Conservation (phyloP, 768 basidiomycete species). For the Tulasnella sp. region DNA sequence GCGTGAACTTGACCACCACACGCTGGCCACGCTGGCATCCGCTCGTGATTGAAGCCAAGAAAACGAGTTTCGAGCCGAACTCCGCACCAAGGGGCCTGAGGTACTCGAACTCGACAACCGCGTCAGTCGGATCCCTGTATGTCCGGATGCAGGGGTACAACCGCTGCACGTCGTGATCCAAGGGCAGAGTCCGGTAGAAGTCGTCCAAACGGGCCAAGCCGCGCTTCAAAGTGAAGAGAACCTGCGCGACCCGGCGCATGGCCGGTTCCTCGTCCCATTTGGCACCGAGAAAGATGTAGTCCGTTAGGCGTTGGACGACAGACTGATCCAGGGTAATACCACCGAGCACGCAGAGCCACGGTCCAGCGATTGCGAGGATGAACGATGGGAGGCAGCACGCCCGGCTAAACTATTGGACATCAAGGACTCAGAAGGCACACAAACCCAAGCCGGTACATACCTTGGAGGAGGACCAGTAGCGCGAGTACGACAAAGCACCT, state of each 20-base stretch:
- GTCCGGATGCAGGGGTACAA: too few species aligned
- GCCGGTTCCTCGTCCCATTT: not conserved
- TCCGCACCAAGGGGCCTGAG: not conserved
- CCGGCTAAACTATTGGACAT: slow-evolving; percentile 2
- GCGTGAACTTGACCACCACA: not conserved
- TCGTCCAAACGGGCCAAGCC: not conserved
- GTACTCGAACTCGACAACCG: not conserved
- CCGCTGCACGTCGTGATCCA: too few species aligned
- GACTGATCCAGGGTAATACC: slow-evolving; percentile 23
- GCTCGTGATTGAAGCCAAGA: not conserved
- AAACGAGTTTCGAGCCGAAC: not conserved
- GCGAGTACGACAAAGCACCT: slow-evolving; percentile 1
- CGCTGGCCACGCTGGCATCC: too few species aligned
- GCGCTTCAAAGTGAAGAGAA: not conserved
- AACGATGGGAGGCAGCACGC: slow-evolving; percentile 27
- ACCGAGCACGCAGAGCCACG: slow-evolving; percentile 28
- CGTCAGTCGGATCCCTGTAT: not conserved
- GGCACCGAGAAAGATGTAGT: too few species aligned
- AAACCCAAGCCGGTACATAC: not conserved
- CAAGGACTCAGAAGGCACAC: not conserved
- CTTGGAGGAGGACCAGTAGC: slow-evolving; percentile 4
- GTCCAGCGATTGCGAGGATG: slow-evolving; percentile 24
- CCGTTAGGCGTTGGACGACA: slow-evolving; percentile 29
- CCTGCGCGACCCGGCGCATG: not conserved
- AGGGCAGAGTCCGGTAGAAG: not conserved